Conservation (phyloP, 306 rosid species). For the Prosopis cineraria region DNA sequence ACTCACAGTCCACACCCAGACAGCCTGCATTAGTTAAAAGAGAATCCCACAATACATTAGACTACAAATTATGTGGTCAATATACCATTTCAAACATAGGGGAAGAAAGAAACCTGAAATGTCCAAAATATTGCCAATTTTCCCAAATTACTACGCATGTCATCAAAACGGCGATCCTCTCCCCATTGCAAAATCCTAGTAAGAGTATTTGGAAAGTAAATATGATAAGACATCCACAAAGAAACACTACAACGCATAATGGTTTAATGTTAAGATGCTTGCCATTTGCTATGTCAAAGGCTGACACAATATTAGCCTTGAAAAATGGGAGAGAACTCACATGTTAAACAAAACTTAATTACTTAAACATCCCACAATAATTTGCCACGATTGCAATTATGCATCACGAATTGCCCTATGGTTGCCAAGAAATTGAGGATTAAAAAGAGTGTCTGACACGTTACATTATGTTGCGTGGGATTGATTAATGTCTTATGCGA, state of each 20-base stretch:
- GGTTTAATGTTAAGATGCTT: conserved; percentile 8
- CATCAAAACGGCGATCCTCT: conserved; percentile 92
- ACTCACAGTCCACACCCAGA: conserved; percentile 98
- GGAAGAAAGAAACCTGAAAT: conserved; percentile 68
- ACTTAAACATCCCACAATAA: neutral
- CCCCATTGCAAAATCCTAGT: conserved; percentile 92
- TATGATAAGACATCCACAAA: conserved; percentile 21
- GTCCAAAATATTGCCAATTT: conserved; percentile 91
- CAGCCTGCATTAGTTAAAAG: conserved; percentile 61
- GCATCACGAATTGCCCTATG: neutral
- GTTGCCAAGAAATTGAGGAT: neutral
- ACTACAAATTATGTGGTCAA: conserved; percentile 19
- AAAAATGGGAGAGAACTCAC: neutral
- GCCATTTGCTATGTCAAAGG: neutral
- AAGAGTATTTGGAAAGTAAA: conserved; percentile 24
- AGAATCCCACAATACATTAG: conserved; percentile 15
- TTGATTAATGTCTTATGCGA: neutral
- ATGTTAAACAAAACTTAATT: neutral
- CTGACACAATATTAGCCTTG: conserved; percentile 8
- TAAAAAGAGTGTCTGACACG: neutral
- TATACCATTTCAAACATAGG: neutral
- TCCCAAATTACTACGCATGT: conserved; percentile 78
- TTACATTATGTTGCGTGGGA: neutral
- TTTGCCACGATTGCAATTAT: neutral
- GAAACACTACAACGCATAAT: neutral